A percentile compares a stretch with the other conserved stretches of the same genome.
Conservation (phyloP, 2,329 filamentous ascomycete species). For the Aspergillus clavatus region DNA sequence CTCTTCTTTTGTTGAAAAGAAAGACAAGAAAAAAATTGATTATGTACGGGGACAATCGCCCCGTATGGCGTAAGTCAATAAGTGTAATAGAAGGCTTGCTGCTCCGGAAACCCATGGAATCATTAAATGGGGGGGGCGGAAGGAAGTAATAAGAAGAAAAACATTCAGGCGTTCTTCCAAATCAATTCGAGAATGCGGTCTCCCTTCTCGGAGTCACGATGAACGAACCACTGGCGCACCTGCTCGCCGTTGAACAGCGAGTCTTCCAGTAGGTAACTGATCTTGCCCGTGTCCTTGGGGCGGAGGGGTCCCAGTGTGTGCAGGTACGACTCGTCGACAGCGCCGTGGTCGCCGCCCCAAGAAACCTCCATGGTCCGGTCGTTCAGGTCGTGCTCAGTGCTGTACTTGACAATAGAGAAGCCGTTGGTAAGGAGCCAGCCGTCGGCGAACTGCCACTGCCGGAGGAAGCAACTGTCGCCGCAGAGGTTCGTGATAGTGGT, state of each 20-base stretch:
- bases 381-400: conserved; percentile 41
- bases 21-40: too few relatives aligned
- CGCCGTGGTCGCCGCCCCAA: conserved; percentile 46
- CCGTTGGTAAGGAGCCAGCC: conserved; percentile 55
- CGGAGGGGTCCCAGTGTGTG: conserved; percentile 52
- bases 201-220: conserved; percentile 37
- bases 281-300: conserved; percentile 44
- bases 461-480: conserved; percentile 53
- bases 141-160: not conserved
- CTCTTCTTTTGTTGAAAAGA: too few relatives aligned
- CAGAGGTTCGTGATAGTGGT: conserved; percentile 49
- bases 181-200: conserved; percentile 41
- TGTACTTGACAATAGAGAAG: conserved; percentile 53
- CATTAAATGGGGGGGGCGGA: too few relatives aligned
- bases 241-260: conserved; percentile 40
- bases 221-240: conserved; percentile 55
- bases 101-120: too few relatives aligned
- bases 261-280: conserved; percentile 49
- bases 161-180: conserved; percentile 25
- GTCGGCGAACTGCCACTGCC: conserved; percentile 49
- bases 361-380: conserved; percentile 50
- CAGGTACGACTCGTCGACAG: conserved; percentile 43
- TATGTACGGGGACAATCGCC: not conserved
- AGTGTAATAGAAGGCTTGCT: too few relatives aligned
- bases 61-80: too few relatives aligned